These are phyloP conservation scores for Fusarium staphyleae DNA, from an alignment of 2,329 filamentous ascomycete genomes.

Conservation along the genomic window DNA sequence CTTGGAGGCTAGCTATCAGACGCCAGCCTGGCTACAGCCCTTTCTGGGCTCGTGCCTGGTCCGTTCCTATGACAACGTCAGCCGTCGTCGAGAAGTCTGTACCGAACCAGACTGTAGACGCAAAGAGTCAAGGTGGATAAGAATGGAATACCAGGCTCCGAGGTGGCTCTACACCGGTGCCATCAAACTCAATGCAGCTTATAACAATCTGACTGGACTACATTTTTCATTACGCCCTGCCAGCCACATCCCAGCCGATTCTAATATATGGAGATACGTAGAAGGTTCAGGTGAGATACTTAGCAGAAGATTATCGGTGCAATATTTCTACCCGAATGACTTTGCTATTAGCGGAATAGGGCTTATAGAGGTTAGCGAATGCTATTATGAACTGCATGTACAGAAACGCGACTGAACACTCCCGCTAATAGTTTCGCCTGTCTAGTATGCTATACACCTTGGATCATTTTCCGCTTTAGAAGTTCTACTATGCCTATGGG, in stretches of 20 bases:
- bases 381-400: no score
- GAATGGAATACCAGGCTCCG: slow-evolving; percentile 18
- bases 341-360: accelerated
- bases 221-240: slow-evolving; percentile 7
- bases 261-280: accelerated
- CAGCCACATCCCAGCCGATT: accelerated
- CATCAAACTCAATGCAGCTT: not conserved
- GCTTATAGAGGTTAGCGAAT: slow-evolving; percentile 14
- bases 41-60: slow-evolving; percentile 22
- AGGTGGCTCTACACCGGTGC: slow-evolving; percentile 11
- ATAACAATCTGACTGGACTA: slow-evolving; percentile 3
- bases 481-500: slow-evolving; percentile 8
- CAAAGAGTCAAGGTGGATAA: not conserved
- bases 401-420: accelerated
- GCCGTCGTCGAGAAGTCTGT: not conserved
- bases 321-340: slow-evolving; percentile 1
- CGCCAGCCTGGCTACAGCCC: slow-evolving; percentile 4
- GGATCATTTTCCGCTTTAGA: not conserved
- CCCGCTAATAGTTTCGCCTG: accelerated
- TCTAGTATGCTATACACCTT: accelerated
- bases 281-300: accelerated
- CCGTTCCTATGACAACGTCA: not conserved
- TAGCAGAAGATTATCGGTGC: not conserved
- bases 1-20: not conserved
- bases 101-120: not conserved